Evolutionary conservation across 2,329 filamentous ascomycete genomes (phyloP).

Genomic region (Sarocladium brachiariae): DNA sequence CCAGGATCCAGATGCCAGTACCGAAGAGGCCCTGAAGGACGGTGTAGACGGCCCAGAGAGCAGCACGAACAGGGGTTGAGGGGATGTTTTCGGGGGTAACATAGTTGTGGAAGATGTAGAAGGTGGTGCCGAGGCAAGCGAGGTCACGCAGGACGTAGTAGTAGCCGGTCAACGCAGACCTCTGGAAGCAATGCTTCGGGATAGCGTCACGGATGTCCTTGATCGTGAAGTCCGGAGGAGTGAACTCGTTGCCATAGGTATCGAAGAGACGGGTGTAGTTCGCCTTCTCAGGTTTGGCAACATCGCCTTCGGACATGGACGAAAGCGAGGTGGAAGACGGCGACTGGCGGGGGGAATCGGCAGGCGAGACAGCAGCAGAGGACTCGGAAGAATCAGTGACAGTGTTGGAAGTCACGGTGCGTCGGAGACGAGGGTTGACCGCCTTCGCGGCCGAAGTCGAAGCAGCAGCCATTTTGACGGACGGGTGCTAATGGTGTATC

Average conservation of each 20-base stretch:
- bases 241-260: slow-evolving; percentile 91
- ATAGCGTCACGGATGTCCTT: slow-evolving; percentile 97
- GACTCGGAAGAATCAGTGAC: slow-evolving; percentile 46
- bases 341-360: slow-evolving; percentile 53
- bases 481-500: slow-evolving; percentile 7
- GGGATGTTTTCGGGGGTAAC: slow-evolving; percentile 80
- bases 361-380: slow-evolving; percentile 50
- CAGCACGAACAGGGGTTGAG: slow-evolving; percentile 57
- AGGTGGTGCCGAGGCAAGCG: slow-evolving; percentile 63
- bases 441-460: slow-evolving; percentile 33
- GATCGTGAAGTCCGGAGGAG: slow-evolving; percentile 92
- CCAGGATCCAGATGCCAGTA: slow-evolving; percentile 92
- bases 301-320: slow-evolving; percentile 66
- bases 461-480: slow-evolving; percentile 43
- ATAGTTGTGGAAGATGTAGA: slow-evolving; percentile 83
- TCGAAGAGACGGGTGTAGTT: slow-evolving; percentile 67
- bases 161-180: slow-evolving; percentile 69
- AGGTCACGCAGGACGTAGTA: slow-evolving; percentile 81
- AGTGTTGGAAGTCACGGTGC: slow-evolving; percentile 40
- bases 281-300: slow-evolving; percentile 30
- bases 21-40: slow-evolving; percentile 86
- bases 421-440: slow-evolving; percentile 39
- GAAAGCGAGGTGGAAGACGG: slow-evolving; percentile 89
- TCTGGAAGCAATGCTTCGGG: slow-evolving; percentile 93
- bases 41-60: slow-evolving; percentile 59